Conservation (phyloP, 306 rosid species). For the Cercis canadensis region DNA sequence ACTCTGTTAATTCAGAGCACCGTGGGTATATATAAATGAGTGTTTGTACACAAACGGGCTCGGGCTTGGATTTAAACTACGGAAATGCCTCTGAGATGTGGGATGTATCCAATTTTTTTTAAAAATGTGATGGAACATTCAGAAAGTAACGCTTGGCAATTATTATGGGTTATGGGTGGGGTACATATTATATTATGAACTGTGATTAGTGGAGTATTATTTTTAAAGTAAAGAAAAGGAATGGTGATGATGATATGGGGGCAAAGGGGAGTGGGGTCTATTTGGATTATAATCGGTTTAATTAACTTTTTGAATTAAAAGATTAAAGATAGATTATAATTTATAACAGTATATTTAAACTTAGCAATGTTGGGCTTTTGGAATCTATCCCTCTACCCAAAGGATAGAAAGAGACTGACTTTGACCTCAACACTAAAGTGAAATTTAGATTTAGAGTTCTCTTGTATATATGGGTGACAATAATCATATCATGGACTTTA, state of each 20-base stretch:
- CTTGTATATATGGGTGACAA: too few relatives aligned
- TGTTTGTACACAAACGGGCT: constrained; percentile 27
- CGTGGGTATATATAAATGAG: constrained; percentile 28
- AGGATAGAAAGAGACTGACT: not conserved
- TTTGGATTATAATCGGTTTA: constrained; percentile 4
- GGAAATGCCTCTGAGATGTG: constrained; percentile 28
- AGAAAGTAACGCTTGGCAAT: constrained; percentile 60
- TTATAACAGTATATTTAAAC: too few relatives aligned
- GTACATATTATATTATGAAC: constrained; percentile 21
- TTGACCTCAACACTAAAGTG: constrained; percentile 36
- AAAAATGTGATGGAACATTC: too few relatives aligned
- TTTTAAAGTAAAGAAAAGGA: constrained; percentile 29
- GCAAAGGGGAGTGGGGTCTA: constrained; percentile 39
- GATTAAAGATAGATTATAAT: constrained; percentile 14
- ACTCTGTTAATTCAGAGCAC: not conserved
- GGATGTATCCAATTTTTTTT: constrained; percentile 1
- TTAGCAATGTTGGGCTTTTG: not conserved
- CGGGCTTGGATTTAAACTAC: constrained; percentile 41
- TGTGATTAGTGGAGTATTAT: constrained; percentile 42
- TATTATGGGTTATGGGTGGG: constrained; percentile 50
- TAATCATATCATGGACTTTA: too few relatives aligned
- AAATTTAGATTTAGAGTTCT: too few relatives aligned
- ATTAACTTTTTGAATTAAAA: constrained; percentile 26
- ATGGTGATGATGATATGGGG: constrained; percentile 27
- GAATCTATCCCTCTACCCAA: constrained; percentile 24